Percentiles rank a stretch among this genome's conserved stretches.
Evolutionary conservation across 108 stramenopile genomes (phyloP).

Genomic region (Epipyxis sp.): DNA sequence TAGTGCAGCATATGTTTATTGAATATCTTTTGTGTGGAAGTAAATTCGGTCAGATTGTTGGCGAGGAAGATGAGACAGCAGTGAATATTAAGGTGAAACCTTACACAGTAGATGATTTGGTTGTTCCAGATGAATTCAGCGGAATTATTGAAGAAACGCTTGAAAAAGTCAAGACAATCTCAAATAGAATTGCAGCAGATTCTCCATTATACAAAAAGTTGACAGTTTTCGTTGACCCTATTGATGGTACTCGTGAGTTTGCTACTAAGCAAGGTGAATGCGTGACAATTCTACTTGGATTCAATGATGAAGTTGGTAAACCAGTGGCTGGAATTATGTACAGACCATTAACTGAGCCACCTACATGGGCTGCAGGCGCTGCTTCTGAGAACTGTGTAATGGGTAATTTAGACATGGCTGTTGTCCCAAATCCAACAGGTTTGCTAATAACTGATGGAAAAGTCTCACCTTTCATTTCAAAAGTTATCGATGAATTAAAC

Average conservation of each 20-base stretch:
- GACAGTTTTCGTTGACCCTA: slow-evolving; percentile 70
- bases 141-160: slow-evolving; percentile 11
- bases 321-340: slow-evolving; percentile 62
- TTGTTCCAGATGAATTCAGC: slow-evolving; percentile 34
- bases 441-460: slow-evolving; percentile 60
- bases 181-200: slow-evolving; percentile 53
- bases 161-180: slow-evolving; percentile 33
- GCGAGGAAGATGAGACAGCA: slow-evolving; percentile 44
- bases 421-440: slow-evolving; percentile 21
- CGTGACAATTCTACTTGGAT: slow-evolving; percentile 67
- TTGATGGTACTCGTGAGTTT: slow-evolving; percentile 76
- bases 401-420: slow-evolving; percentile 35
- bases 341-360: slow-evolving; percentile 51
- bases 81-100: slow-evolving; percentile 33
- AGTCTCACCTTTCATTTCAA: slow-evolving; percentile 58
- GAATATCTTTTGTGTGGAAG: slow-evolving; percentile 46
- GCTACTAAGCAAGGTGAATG: slow-evolving; percentile 63
- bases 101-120: slow-evolving; percentile 45
- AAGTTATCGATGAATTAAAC: slow-evolving; percentile 46
- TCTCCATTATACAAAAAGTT: slow-evolving; percentile 53
- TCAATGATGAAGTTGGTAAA: slow-evolving; percentile 47
- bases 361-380: slow-evolving; percentile 61
- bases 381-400: slow-evolving; percentile 48
- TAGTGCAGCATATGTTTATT: slow-evolving; percentile 57
- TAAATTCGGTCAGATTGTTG: slow-evolving; percentile 31